Base-by-base conservation (phyloP, 2,329 filamentous ascomycete species). In the Penicillium paneum region DNA sequence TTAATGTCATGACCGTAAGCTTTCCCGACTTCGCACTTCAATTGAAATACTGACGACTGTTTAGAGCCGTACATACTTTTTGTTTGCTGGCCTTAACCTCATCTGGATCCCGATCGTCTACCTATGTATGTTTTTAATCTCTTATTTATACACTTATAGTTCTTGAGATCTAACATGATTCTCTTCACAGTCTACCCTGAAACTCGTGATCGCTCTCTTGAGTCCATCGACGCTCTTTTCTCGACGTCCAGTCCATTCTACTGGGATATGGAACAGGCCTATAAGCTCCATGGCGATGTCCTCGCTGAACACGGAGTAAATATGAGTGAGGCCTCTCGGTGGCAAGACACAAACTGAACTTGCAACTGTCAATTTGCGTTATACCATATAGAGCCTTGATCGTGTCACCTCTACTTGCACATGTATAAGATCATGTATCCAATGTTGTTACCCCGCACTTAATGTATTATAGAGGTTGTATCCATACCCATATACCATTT, bases 11-110 rank as follows among this genome's bases (percentile, higher is more conserved):
- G 21, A 70, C 38, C 12, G 59, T 61, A 47, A 32, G 57, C 41
- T 32, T 1, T 11, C 0, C 29, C n/a, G 5, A 13, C 8, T 12
- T 35, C 13, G 2, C 8, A 11, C 32, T 24, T 24, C 3, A 26
- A 17, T 19, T 11, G 8, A 15, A 7, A 47, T 45, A 19, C 40
- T 62, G 13, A 59, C 36, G 5, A n/a, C 2, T 17, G n/a, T 7
- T 29, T 32, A 64, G 58, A 78, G 73, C 57, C 72, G 75, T 8
- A 81, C 78, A 0, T 82, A 81, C 59, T 77, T 82, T 58, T 71
- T 83, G 45, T 80, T 82, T 49, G 79, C 76, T 3, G 78, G 73
- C 3, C 63, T 82, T 31, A 82, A 83, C 58, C 62, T 82, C 11
- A 59, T 81, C 8, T 80, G 76, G 70, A 74, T 81, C 8, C 78